Conservation (phyloP, 805 yeast species). For the Ogataea glucozyma region DNA sequence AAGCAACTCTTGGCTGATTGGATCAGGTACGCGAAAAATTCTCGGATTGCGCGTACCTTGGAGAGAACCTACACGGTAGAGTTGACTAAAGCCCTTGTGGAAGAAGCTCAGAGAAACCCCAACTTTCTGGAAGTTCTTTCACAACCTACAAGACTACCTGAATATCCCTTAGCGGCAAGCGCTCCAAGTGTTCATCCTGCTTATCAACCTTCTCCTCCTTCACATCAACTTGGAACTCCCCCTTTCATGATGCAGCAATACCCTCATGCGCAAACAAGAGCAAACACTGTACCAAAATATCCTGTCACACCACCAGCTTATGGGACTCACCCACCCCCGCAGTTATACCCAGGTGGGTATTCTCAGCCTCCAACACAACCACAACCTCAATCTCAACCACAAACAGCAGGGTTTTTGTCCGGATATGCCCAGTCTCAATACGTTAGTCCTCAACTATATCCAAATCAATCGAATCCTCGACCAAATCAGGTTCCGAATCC, state of each 20-base stretch:
- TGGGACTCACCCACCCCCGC: not conserved
- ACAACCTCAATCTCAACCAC: too few species aligned
- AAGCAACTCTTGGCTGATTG: constrained; percentile 3
- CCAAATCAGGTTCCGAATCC: too few species aligned
- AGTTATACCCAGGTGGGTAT: not conserved
- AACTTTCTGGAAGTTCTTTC: too few species aligned
- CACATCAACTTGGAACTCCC: too few species aligned
- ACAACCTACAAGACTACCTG: not conserved
- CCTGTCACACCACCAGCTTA: not conserved
- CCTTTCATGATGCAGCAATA: not conserved
- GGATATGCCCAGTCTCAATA: too few species aligned
- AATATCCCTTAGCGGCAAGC: too few species aligned
- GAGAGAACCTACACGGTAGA: not conserved
- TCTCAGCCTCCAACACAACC: too few species aligned
- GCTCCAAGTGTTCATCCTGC: too few species aligned
- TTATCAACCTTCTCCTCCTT: too few species aligned
- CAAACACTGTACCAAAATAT: not conserved
- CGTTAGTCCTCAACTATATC: too few species aligned
- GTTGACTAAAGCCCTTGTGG: not conserved
- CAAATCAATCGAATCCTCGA: too few species aligned
- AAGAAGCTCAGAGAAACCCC: constrained; percentile 1
- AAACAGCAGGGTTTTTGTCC: too few species aligned
- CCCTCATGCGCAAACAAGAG: not conserved
- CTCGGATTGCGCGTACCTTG: not conserved
- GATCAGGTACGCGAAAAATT: not conserved